phyloP scores from a whole-genome alignment of 1,139 yeast species.

The Saccharomyces hybrid region DNA sequence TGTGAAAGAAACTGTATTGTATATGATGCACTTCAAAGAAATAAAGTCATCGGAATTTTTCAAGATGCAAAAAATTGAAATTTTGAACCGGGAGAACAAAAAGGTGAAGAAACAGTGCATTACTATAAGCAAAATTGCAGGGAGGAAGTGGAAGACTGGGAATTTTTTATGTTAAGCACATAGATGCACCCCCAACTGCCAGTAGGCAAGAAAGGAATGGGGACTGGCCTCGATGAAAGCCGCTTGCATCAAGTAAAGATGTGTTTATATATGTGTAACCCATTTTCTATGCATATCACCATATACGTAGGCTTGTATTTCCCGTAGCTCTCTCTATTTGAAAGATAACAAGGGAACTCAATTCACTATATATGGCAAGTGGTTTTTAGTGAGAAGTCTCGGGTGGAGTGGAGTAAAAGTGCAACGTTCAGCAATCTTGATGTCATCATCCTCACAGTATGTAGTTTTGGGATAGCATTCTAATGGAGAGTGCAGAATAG shows the following conservation, averaged over 20 bases:
- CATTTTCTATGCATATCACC: not conserved
- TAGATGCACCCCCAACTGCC: too few relatives aligned
- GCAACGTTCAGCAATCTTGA: not conserved
- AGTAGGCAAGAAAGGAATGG: not conserved
- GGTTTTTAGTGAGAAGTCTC: not conserved
- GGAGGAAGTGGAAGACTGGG: not conserved
- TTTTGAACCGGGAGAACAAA: not conserved
- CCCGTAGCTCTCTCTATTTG: not conserved
- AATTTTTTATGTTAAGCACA: not conserved
- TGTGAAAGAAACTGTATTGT: not conserved
- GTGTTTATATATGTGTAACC: not conserved
- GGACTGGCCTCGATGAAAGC: not conserved
- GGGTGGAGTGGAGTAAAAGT: not conserved
- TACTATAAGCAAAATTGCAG: not conserved
- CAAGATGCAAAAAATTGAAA: not conserved
- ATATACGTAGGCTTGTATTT: not conserved
- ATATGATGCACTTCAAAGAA: not conserved
- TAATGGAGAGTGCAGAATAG: not conserved
- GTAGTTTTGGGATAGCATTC: not conserved
- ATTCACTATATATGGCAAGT: not conserved
- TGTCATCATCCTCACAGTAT: not conserved
- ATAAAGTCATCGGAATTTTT: not conserved
- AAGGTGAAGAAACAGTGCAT: not conserved
- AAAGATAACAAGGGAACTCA: not conserved
- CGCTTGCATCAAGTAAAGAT: not conserved